Base-by-base conservation (phyloP, 495 filamentous ascomycete species). In the Aspergillus asperescens region DNA sequence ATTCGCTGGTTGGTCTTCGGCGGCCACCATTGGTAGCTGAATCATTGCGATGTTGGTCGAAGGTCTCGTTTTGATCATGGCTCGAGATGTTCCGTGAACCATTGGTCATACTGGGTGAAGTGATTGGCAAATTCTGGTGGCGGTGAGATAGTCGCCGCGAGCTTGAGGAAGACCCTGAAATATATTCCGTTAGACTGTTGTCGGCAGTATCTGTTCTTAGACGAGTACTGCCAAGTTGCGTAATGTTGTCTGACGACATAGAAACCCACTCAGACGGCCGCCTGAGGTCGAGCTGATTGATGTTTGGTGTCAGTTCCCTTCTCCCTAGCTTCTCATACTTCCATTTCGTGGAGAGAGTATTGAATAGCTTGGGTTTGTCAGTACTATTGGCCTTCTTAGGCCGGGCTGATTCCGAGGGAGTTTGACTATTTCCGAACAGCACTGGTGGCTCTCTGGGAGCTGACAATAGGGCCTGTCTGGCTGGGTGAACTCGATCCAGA, bases 301-400 rank as follows among this genome's bases (percentile, higher is more conserved):
- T 59, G 48, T 83, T 74, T 4, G 75, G 77, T 12, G 66, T 68
- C 4, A 61, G 61, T 48, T 81, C 75, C 8, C 67, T 57, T 40
- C 64, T 68, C 40, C 69, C 70, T 4, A 55, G 19, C 62, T 80
- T 80, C 62, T 78, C 55, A 20, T 55, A 48, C 16, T 48, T 62
- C 32, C 60, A 45, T 27, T 58, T 61, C 0, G 57, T 63, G 16
- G 52, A 62, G 38, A 62, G 35, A 2, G 28, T 23, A 29, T 48
- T 60, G n/a, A 58, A 62, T 13, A 12, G 37, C 18, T 56, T 64
- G 15, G 44, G 34, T 15, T 41, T 22, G 18, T 58, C 50, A 15
- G 37, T 23, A n/a, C 50, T 41, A 20, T 43, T 40, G 8, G 32
- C 39, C 2, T 54, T 58, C 28, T 50, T 55, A 28, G 45, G 44